Conservation (phyloP, 2,329 filamentous ascomycete genomes). For the Alternaria metachromatica region DNA sequence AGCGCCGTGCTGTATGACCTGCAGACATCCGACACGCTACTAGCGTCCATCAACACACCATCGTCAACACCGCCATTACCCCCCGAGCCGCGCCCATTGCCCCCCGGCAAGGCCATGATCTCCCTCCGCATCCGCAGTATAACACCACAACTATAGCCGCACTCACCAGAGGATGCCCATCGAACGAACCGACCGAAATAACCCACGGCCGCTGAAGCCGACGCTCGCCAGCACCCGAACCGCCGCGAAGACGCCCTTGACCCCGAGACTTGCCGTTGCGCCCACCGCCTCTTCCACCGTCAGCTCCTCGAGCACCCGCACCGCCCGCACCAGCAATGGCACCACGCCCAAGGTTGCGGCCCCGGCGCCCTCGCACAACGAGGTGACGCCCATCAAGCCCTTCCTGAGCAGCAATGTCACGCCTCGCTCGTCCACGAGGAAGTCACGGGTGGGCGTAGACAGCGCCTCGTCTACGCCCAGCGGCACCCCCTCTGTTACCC, state of each 20-base stretch:
- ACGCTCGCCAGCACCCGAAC: constrained; percentile 68
- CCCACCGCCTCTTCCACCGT: constrained; percentile 31
- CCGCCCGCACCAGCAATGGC: constrained; percentile 34
- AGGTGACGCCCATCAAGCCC: constrained; percentile 61
- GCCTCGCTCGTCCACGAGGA: constrained; percentile 77
- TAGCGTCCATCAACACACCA: constrained; percentile 28
- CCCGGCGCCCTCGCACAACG: constrained; percentile 52
- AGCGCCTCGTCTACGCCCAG: constrained; percentile 71
- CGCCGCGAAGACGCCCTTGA: constrained; percentile 60
- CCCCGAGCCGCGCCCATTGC: constrained; percentile 35
- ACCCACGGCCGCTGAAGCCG: constrained; percentile 70
- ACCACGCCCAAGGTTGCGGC: constrained; percentile 41
- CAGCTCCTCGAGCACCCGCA: constrained; percentile 40
- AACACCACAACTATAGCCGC: constrained; percentile 19
- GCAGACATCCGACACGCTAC: constrained; percentile 14
- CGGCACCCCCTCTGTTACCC: constrained; percentile 61
- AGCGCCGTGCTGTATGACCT: constrained; percentile 23
- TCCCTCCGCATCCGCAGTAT: constrained; percentile 22
- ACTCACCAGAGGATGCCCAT: constrained; percentile 45
- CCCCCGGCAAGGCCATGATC: constrained; percentile 40
- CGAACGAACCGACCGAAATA: constrained; percentile 54
- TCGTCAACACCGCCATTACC: constrained; percentile 27
- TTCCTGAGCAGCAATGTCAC: constrained; percentile 75
- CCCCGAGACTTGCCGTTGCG: constrained; percentile 63
- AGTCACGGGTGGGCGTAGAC: constrained; percentile 67